Conservation (phyloP, 108 stramenopile genomes). For the Heterococcus sp. region DNA sequence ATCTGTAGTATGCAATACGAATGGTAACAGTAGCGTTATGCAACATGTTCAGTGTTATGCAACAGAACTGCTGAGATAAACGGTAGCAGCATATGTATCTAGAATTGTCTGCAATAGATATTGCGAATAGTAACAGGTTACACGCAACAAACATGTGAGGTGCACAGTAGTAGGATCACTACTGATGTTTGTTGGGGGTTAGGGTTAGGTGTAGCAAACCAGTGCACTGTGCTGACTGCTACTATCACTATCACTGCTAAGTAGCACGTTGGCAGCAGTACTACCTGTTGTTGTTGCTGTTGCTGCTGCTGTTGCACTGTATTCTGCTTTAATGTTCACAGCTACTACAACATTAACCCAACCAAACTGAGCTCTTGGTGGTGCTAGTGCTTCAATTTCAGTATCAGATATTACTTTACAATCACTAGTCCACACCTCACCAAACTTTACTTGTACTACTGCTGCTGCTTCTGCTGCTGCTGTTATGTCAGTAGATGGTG, state of each 20-base stretch:
- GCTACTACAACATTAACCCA: conserved; percentile 15
- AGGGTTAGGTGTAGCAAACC: no score
- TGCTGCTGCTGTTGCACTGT: not conserved
- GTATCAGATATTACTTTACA: conserved; percentile 15
- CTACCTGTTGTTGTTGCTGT: not conserved
- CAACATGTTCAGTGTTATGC: no score
- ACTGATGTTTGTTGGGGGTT: no score
- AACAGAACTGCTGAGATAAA: no score
- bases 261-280: not conserved
- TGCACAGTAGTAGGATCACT: no score
- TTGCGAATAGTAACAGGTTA: no score
- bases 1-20: no score
- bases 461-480: not conserved
- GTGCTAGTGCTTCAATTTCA: conserved; percentile 19
- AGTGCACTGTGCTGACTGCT: not conserved
- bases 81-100: no score
- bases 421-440: not conserved
- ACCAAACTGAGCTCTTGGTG: not conserved
- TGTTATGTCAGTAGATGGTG: not conserved
- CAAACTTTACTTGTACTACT: conserved; percentile 6
- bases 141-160: no score
- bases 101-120: no score
- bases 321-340: not conserved
- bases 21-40: no score
- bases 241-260: not conserved